Evolutionary conservation across 2,329 filamentous ascomycete genomes (phyloP), one percentile per base, ranked within the genome.

Genomic region (Cercospora zeina): DNA sequence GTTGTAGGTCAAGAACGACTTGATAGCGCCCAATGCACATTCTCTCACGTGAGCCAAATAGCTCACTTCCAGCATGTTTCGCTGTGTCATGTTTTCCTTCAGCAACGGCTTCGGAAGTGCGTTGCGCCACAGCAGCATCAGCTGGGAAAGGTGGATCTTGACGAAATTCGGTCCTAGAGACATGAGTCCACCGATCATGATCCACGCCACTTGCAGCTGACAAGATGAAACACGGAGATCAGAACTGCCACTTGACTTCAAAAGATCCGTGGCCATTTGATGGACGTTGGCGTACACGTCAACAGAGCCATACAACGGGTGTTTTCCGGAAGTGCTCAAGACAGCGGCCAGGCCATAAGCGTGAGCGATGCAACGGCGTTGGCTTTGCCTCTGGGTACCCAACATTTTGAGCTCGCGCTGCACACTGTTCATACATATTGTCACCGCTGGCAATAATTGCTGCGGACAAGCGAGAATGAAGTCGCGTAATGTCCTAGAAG

Each of bases 151-250:
- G 76, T 99, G 95, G 24, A 97, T 97, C 78, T 99, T 99, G 76
- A 97, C 93, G 75, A 99, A 99, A 75, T 96, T 97, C 3, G 95
- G 93, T 0, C 95, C 95, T 0, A 99, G 83, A 0, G 93, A 92
- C 93, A 97, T 97, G 59, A 99, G 80, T 0, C 96, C 95, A 37
- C 96, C 95, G 51, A 99, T 96, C 61, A 99, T 80, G 53, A 96
- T 96, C 93, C 95, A 99, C 4, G 95, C 95, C 2, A 99, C 93
- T 74, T 99, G 95, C 24, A 99, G 92, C 73, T 99, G 95, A 1
- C 92, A 96, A 70, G 91, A 91, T 6, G 95, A 96, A 36, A 95
- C 87, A 30, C 93, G 87, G 58, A 99, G 81, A 73, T 99, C 93
- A 1, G 91, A 95, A 72, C 91, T 91, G 50, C 92, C 88, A 74